phyloP scores from a whole-genome alignment of 1,284 basidiomycete genomes.

The Phenoliferia sp. region DNA sequence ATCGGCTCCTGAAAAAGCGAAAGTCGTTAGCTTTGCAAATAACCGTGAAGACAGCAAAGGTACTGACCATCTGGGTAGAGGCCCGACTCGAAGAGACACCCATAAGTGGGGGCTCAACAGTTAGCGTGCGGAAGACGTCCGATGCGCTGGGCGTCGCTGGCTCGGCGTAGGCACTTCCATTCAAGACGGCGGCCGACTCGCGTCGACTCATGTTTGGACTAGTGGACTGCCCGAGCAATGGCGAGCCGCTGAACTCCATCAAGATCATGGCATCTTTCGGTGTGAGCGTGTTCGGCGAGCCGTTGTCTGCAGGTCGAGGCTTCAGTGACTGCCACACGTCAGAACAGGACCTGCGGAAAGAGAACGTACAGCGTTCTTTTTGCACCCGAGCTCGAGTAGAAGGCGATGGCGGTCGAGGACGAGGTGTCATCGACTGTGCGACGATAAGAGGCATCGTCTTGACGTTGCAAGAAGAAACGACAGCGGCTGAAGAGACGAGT shows the following conservation, averaged over 20 bases:
- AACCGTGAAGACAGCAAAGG: not conserved
- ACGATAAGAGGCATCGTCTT: slow-evolving; percentile 92
- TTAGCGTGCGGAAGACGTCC: not conserved
- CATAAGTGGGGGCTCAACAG: not conserved
- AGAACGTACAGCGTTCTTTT: slow-evolving; percentile 48
- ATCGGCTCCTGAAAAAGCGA: not conserved
- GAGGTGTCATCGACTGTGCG: slow-evolving; percentile 92
- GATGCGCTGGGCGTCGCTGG: not conserved
- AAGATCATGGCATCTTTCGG: slow-evolving; percentile 48
- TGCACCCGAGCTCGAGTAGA: slow-evolving; percentile 81
- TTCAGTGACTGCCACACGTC: not conserved
- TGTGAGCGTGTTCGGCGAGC: slow-evolving; percentile 83
- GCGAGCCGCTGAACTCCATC: slow-evolving; percentile 34
- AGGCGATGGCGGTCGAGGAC: slow-evolving; percentile 90
- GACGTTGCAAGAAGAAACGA: slow-evolving; percentile 94
- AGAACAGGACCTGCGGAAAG: not conserved
- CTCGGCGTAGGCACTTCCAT: not conserved
- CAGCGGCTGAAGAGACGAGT: slow-evolving; percentile 60
- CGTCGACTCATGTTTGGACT: not conserved
- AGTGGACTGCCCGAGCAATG: no score
- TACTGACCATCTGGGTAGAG: not conserved
- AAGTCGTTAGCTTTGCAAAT: not conserved
- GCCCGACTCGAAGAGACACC: no score
- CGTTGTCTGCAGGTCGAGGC: slow-evolving; percentile 30
- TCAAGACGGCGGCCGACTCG: not conserved